Percentiles rank a stretch among this genome's conserved stretches.
Evolutionary conservation across 2,329 filamentous ascomycete species (phyloP).

Genomic region (Coniochaeta sp.): DNA sequence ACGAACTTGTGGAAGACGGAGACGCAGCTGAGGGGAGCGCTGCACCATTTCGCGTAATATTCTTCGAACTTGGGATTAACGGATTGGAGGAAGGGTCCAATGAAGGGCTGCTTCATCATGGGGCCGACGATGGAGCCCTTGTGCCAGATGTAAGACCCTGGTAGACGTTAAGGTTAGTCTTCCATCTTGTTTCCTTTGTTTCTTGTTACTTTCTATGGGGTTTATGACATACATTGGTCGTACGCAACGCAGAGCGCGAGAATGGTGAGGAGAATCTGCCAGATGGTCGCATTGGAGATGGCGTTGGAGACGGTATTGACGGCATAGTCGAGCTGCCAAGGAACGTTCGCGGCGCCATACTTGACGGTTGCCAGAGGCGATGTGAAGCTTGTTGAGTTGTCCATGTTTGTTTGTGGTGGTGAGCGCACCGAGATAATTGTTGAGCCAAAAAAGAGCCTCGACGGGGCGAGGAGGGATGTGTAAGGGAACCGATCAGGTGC

Average conservation of each 20-base stretch:
- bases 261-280: conserved; percentile 62
- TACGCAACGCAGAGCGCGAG: conserved; percentile 69
- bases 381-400: conserved; percentile 55
- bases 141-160: conserved; percentile 67
- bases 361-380: conserved; percentile 61
- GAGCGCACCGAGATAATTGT: neutral
- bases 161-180: neutral
- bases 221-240: conserved; percentile 73
- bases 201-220: neutral
- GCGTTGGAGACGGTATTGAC: too few relatives aligned
- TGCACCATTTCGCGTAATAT: conserved; percentile 89
- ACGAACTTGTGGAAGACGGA: conserved; percentile 99
- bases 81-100: conserved; percentile 92
- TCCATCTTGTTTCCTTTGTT: neutral
- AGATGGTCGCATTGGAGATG: conserved; percentile 48
- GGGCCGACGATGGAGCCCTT: conserved; percentile 75
- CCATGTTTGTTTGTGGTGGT: conserved; percentile 32
- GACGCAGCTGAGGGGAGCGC: conserved; percentile 88
- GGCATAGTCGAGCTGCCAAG: conserved; percentile 48
- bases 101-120: conserved; percentile 71
- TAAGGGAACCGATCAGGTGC: neutral
- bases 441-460: too few relatives aligned
- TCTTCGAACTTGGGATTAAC: conserved; percentile 86
- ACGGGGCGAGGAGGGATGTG: neutral
- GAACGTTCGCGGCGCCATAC: conserved; percentile 39